These are phyloP conservation scores for Tubosaeta sp. DNA, from an alignment of 768 basidiomycete genomes.

Conservation along the genomic window DNA sequence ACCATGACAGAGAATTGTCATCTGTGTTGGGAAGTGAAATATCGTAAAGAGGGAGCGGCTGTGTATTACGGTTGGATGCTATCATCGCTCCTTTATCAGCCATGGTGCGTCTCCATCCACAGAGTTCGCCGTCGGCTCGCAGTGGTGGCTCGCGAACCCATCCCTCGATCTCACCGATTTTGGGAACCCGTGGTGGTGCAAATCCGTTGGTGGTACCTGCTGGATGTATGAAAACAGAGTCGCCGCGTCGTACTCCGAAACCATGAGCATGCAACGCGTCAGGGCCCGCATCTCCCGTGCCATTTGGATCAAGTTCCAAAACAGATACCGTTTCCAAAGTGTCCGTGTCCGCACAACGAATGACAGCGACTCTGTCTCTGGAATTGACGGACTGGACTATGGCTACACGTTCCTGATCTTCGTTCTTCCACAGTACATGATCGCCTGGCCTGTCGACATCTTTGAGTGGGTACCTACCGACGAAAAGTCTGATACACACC, in stretches of 20 bases:
- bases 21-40: constrained; percentile 40
- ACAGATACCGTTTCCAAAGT: constrained; percentile 67
- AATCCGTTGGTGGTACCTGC: constrained; percentile 71
- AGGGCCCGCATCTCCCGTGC: constrained; percentile 49
- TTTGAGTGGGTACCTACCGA: constrained; percentile 3
- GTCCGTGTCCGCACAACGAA: constrained; percentile 54
- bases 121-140: constrained; percentile 44
- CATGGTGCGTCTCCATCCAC: constrained; percentile 73
- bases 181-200: constrained; percentile 65
- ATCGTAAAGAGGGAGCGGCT: constrained; percentile 34
- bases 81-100: constrained; percentile 57
- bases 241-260: constrained; percentile 78
- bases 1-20: constrained; percentile 60
- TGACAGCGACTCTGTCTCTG: constrained; percentile 60
- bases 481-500: constrained; percentile 42
- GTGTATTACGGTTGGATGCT: constrained; percentile 43
- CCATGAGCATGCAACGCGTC: constrained; percentile 47
- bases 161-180: constrained; percentile 78
- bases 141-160: constrained; percentile 68
- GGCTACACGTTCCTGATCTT: constrained; percentile 60
- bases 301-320: constrained; percentile 87
- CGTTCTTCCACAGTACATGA: constrained; percentile 78
- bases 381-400: constrained; percentile 79
- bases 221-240: constrained; percentile 78
- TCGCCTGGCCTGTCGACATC: constrained; percentile 74